These are phyloP conservation scores for Russula brevipes DNA, from an alignment of 768 basidiomycete species.

Conservation along the genomic window DNA sequence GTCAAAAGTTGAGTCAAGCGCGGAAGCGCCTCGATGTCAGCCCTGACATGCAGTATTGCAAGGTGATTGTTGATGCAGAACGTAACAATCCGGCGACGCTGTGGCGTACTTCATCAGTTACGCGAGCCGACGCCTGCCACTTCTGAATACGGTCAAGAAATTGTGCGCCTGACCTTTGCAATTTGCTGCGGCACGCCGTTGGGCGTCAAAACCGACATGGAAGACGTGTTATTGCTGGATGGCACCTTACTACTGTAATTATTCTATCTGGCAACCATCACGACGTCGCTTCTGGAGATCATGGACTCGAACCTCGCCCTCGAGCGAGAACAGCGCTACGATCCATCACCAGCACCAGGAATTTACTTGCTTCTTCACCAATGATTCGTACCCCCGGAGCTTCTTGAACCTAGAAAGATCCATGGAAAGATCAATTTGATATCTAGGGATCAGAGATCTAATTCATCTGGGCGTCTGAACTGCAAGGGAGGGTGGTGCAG, in stretches of 20 bases:
- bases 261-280: background rate
- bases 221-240: slow-evolving; percentile 47
- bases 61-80: slow-evolving; percentile 84
- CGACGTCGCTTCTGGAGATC: slow-evolving; percentile 68
- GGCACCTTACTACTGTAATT: background rate
- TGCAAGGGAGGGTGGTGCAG: slow-evolving; percentile 64
- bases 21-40: slow-evolving; percentile 58
- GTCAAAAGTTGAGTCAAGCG: slow-evolving; percentile 52
- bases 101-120: slow-evolving; percentile 34
- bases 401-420: slow-evolving; percentile 52
- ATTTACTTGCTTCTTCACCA: slow-evolving; percentile 63
- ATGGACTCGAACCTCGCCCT: slow-evolving; percentile 62
- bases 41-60: slow-evolving; percentile 84
- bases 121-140: slow-evolving; percentile 1
- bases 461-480: slow-evolving; percentile 83
- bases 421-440: slow-evolving; percentile 51
- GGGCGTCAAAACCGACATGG: slow-evolving; percentile 59
- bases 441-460: slow-evolving; percentile 54
- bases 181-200: slow-evolving; percentile 58
- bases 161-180: slow-evolving; percentile 71
- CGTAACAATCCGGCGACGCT: slow-evolving; percentile 40
- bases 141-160: slow-evolving; percentile 78
- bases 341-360: slow-evolving; percentile 79
- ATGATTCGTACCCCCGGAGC: slow-evolving; percentile 57
- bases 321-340: slow-evolving; percentile 86